These are phyloP conservation scores for Vicia faba DNA, from an alignment of 306 rosid species.

Conservation along the genomic window DNA sequence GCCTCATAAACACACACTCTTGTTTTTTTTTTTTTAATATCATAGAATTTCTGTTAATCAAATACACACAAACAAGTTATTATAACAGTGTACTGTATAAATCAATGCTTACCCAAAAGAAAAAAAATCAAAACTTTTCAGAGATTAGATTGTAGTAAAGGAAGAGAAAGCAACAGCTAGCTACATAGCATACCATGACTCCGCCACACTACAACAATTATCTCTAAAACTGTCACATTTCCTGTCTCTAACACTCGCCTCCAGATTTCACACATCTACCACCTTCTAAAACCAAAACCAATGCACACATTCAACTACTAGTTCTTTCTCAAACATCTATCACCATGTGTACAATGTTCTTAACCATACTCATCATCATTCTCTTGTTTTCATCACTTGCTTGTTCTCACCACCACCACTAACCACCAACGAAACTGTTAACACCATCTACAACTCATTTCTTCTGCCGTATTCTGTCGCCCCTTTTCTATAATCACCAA, in stretches of 20 bases:
- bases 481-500: too few species aligned
- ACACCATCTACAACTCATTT: too few species aligned
- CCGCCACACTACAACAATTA: background rate
- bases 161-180: conserved; percentile 31
- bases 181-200: background rate
- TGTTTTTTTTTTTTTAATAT: too few species aligned
- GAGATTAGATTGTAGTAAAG: conserved; percentile 21
- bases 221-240: conserved; percentile 21
- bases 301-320: background rate
- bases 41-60: too few species aligned
- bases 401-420: conserved; percentile 3
- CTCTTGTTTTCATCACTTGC: background rate
- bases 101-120: too few species aligned
- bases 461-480: too few species aligned
- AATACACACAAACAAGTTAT: too few species aligned
- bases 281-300: background rate
- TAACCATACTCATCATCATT: background rate
- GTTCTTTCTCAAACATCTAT: background rate
- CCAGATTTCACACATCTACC: conserved; percentile 5
- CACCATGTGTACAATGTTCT: background rate
- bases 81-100: too few species aligned
- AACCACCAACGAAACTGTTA: too few species aligned
- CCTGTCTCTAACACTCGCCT: conserved; percentile 2
- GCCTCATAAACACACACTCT: too few species aligned
- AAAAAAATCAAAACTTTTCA: conserved; percentile 41